These are phyloP conservation scores for Arthrobotrys pseudoclavata DNA, from an alignment of 2,329 filamentous ascomycete genomes.

Conservation along the genomic window DNA sequence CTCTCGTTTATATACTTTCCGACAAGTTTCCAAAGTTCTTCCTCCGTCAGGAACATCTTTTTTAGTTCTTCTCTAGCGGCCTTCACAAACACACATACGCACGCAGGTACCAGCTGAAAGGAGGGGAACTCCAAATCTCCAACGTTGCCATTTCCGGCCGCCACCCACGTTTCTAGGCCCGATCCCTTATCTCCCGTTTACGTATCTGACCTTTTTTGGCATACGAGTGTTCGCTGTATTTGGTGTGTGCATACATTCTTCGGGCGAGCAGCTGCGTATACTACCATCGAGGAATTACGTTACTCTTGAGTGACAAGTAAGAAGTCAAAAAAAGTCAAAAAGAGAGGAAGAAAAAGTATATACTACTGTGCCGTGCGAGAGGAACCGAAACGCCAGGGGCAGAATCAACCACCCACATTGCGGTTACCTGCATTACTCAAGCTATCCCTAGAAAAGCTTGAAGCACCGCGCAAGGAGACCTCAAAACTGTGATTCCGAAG, in stretches of 20 bases:
- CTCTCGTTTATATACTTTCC: conserved; percentile 38
- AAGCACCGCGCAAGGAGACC: conserved; percentile 41
- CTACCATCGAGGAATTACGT: conserved; percentile 11
- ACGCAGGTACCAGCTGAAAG: conserved; percentile 22
- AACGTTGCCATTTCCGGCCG: conserved; percentile 59
- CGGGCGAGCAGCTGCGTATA: not conserved
- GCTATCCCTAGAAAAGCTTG: conserved; percentile 47
- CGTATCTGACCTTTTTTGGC: conserved; percentile 43
- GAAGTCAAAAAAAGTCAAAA: conserved; percentile 18
- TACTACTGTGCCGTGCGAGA: conserved; percentile 9
- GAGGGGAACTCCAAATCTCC: conserved; percentile 31
- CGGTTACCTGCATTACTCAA: conserved; percentile 24
- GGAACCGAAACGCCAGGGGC: conserved; percentile 25
- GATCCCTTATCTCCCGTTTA: conserved; percentile 59
- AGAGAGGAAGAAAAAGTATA: not conserved
- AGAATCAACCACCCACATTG: conserved; percentile 27
- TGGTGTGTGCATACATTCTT: conserved; percentile 8
- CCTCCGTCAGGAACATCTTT: conserved; percentile 14
- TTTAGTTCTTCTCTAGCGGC: not conserved
- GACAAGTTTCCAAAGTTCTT: conserved; percentile 20
- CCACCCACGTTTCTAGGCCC: conserved; percentile 58
- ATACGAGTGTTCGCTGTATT: conserved; percentile 19
- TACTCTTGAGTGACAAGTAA: not conserved
- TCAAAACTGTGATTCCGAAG: conserved; percentile 40
- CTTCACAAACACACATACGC: not conserved